Evolutionary conservation across 306 rosid species (phyloP).

Genomic region (Dryas octopetala): DNA sequence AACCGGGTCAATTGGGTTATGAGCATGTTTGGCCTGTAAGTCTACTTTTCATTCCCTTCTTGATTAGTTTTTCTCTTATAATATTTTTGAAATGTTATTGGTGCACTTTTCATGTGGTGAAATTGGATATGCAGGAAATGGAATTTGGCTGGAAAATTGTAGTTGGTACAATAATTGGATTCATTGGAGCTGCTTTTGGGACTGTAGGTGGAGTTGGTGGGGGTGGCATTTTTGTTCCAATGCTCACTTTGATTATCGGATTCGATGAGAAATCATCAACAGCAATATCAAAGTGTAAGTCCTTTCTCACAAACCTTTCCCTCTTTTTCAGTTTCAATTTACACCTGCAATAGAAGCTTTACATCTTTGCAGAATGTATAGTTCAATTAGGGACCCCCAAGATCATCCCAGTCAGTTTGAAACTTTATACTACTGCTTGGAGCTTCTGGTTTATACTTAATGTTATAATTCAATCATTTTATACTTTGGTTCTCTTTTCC

Average conservation of each 20-base stretch:
- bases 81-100: slow-evolving; percentile 12
- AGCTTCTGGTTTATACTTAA: no score
- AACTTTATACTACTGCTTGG: neutral
- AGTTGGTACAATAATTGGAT: slow-evolving; percentile 58
- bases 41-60: neutral
- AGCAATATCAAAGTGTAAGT: slow-evolving; percentile 77
- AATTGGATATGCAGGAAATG: slow-evolving; percentile 52
- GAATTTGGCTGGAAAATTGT: slow-evolving; percentile 70
- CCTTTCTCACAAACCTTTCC: neutral
- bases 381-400: neutral
- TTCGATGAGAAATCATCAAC: slow-evolving; percentile 81
- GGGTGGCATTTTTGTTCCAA: slow-evolving; percentile 86
- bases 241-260: slow-evolving; percentile 75
- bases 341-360: neutral
- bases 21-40: slow-evolving; percentile 77
- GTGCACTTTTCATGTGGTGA: neutral
- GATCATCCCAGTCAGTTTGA: neutral
- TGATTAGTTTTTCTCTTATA: neutral
- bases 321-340: neutral
- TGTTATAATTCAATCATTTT: no score
- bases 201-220: slow-evolving; percentile 95
- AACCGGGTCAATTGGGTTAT: slow-evolving; percentile 44
- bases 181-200: slow-evolving; percentile 83
- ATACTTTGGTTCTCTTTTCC: no score
- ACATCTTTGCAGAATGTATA: neutral